Conservation (phyloP, 1,284 basidiomycete genomes). For the Cystobasidium sp. region DNA sequence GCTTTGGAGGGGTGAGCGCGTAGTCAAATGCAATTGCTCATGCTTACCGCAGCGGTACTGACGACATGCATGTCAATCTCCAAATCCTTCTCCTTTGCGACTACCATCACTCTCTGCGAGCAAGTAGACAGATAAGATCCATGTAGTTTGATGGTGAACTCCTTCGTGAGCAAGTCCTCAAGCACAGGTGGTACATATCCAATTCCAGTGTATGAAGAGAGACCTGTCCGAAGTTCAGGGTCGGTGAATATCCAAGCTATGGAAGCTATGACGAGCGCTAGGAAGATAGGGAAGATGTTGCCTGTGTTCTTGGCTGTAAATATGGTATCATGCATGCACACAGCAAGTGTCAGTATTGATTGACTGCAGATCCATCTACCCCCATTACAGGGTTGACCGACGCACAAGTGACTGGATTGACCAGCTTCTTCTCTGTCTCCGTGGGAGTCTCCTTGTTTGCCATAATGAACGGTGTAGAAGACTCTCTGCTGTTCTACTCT, state of each 20-base stretch:
- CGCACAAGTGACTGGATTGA: conserved; percentile 31
- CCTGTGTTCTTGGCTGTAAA: conserved; percentile 18
- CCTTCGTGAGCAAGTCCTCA: conserved; percentile 35
- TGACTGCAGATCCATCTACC: background rate
- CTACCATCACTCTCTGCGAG: conserved; percentile 40
- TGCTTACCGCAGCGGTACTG: conserved; percentile 17
- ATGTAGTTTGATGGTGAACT: conserved; percentile 37
- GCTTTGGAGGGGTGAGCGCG: background rate
- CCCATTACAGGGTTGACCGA: background rate
- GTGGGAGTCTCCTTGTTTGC: background rate
- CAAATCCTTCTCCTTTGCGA: conserved; percentile 42
- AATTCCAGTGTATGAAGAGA: conserved; percentile 32
- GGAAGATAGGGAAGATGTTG: conserved; percentile 31
- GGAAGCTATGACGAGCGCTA: conserved; percentile 22
- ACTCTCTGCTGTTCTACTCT: background rate
- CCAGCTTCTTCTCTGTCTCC: conserved; percentile 2
- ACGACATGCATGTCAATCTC: conserved; percentile 31
- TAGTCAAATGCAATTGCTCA: background rate
- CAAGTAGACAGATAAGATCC: conserved; percentile 36
- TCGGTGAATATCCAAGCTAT: conserved; percentile 39
- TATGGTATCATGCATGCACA: background rate
- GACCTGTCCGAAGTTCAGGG: conserved; percentile 25
- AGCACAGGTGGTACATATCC: conserved; percentile 15
- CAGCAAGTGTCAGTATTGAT: background rate
- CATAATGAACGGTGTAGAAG: background rate